Base-by-base conservation (phyloP, 345 rosid genomes). In the Bruguiera gymnorhiza region DNA sequence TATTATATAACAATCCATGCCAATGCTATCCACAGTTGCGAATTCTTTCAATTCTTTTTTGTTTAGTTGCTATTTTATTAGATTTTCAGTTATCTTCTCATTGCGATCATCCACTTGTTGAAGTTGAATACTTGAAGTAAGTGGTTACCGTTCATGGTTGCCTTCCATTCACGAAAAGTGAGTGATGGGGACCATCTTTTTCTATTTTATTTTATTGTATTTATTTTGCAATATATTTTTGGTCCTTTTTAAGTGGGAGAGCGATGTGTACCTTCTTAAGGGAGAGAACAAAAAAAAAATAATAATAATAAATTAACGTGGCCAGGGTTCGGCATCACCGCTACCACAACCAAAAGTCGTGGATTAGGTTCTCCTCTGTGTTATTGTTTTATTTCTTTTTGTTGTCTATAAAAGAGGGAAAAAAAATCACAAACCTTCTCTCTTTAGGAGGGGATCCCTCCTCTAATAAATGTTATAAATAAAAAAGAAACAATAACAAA, bases 161-260 rank as follows among this genome's bases (percentile, higher is more conserved):
- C 91, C 94, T 85, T 84, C 76, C 81, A 78, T 89, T 89, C 96
- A 91, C 96, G 94, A 86, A 91, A 93, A 93, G 97, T 70, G 81
- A 84, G 78, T 79, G 89, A 85, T 77, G 78, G 75, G 67, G 78
- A 86, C 87, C 50, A 86, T 88, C 87, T 84, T 76, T 80, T 74
- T 54, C 58, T 69, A 65, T 39, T 51, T 13, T 46, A 15, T 64
- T 74, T 66, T 51, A 27, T 68, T 62, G 73, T 68, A 8, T 56
- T 24, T 24, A 5, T 58, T n/a, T 31, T 30, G 8, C 60, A 4
- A 26, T 5, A 30, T 67, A 36, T 61, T 32, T 52, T 57, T 46
- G 54, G 46, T 43, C 67, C 5, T 60, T 54, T 58, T 55, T 4
- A 69, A 79, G 85, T 82, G 83, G 81, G 78, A 74, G 72, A 72